Evolutionary conservation across 441 rosid genomes (phyloP).

Genomic region (Eruca vesicaria): DNA sequence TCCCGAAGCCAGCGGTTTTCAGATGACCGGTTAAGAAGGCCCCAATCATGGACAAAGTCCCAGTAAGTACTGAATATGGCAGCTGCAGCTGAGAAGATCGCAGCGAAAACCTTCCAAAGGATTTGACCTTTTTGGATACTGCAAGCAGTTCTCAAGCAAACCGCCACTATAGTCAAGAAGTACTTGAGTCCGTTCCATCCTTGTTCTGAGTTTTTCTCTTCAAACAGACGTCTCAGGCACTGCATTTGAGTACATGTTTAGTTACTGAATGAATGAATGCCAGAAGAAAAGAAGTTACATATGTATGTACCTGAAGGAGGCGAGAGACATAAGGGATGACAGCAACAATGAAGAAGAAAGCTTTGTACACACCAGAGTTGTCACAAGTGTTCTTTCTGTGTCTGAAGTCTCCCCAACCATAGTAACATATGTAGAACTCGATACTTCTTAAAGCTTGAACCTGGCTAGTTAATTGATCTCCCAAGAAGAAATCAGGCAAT

Average conservation of each 20-base stretch:
- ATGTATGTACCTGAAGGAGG: neutral
- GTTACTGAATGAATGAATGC: neutral
- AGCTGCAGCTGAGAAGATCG: slow-evolving; percentile 47
- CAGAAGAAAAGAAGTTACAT: neutral
- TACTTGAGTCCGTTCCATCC: neutral
- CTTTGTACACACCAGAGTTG: neutral
- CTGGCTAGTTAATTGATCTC: neutral
- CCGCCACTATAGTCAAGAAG: neutral
- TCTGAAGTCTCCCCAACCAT: neutral
- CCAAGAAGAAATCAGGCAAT: neutral
- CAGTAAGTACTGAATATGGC: slow-evolving; percentile 57
- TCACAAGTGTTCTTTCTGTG: neutral
- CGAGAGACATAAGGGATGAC: neutral
- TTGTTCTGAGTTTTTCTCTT: neutral
- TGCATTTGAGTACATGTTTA: neutral
- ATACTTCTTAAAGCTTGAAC: neutral
- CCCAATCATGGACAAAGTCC: slow-evolving; percentile 83
- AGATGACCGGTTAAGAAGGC: slow-evolving; percentile 54
- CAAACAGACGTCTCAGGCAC: neutral
- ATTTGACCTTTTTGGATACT: neutral
- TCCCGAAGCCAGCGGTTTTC: slow-evolving; percentile 78
- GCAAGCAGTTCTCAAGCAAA: neutral
- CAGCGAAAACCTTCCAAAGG: neutral
- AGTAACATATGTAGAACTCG: neutral
- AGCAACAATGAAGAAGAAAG: neutral